Evolutionary conservation across 257 asterid species (phyloP).

Genomic region (Solanum clarkiae): DNA sequence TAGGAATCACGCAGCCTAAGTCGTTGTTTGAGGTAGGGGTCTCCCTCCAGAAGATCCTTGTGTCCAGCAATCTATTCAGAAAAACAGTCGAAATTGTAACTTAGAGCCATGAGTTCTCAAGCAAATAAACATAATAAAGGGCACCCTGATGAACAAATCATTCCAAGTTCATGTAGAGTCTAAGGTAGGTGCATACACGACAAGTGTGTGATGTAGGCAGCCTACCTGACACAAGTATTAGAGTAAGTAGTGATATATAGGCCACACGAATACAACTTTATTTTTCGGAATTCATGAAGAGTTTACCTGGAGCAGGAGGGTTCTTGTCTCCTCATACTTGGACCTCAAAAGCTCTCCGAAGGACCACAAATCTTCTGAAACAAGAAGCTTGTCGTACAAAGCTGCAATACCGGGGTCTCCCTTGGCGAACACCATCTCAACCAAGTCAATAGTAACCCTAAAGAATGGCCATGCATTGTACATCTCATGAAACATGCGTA

Average conservation of each 20-base stretch:
- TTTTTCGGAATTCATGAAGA: neutral
- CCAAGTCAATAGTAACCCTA: slow-evolving; percentile 37
- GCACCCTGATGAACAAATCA: neutral
- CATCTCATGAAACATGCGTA: slow-evolving; percentile 33
- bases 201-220: neutral
- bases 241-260: neutral
- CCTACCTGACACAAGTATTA: neutral
- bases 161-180: neutral
- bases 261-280: neutral
- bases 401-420: slow-evolving; percentile 45
- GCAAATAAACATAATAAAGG: neutral
- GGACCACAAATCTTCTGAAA: slow-evolving; percentile 30
- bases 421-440: slow-evolving; percentile 55
- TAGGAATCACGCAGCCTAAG: slow-evolving; percentile 31
- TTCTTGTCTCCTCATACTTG: slow-evolving; percentile 28
- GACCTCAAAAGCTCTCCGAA: slow-evolving; percentile 34
- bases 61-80: slow-evolving; percentile 36
- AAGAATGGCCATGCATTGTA: slow-evolving; percentile 50
- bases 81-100: neutral
- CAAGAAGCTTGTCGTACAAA: slow-evolving; percentile 35
- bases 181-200: neutral
- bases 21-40: slow-evolving; percentile 36
- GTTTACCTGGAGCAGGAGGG: slow-evolving; percentile 30
- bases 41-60: slow-evolving; percentile 42
- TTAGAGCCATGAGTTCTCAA: neutral